Conservation (phyloP, 306 rosid species). For the Argentina anserina region DNA sequence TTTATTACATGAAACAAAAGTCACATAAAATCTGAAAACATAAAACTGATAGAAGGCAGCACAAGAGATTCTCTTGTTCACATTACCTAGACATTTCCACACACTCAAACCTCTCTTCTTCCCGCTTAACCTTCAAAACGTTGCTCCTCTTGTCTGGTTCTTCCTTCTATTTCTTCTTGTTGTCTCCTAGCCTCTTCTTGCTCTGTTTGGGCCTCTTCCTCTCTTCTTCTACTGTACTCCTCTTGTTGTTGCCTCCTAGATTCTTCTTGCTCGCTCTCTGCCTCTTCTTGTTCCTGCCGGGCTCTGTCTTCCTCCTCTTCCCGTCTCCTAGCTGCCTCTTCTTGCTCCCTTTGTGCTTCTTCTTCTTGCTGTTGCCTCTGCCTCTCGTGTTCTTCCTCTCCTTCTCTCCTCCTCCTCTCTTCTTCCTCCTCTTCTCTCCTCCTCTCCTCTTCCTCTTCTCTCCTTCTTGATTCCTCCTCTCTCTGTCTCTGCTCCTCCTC, state of each 20-base stretch:
- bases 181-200: not conserved
- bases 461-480: not conserved
- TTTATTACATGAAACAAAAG: not conserved
- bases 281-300: not conserved
- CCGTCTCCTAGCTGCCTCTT: not conserved
- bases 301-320: not conserved
- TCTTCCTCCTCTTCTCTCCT: not conserved
- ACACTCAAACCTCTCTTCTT: constrained; percentile 24
- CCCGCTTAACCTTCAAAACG: constrained; percentile 20
- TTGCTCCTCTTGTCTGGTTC: not conserved
- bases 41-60: not conserved
- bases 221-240: not conserved
- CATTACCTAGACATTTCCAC: not conserved
- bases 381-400: not conserved
- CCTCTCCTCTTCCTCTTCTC: not conserved
- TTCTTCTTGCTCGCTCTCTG: not conserved
- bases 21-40: not conserved
- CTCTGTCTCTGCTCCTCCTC: constrained; percentile 11
- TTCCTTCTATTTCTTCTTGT: not conserved
- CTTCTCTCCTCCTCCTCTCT: not conserved
- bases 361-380: not conserved
- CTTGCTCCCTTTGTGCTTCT: not conserved
- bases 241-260: constrained; percentile 9
- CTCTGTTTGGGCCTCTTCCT: not conserved
- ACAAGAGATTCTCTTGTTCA: not conserved